Percentiles rank a stretch among this genome's conserved stretches.
phyloP scores from a whole-genome alignment of 176 grass and related monocot species.

The Aegilops umbellulata region DNA sequence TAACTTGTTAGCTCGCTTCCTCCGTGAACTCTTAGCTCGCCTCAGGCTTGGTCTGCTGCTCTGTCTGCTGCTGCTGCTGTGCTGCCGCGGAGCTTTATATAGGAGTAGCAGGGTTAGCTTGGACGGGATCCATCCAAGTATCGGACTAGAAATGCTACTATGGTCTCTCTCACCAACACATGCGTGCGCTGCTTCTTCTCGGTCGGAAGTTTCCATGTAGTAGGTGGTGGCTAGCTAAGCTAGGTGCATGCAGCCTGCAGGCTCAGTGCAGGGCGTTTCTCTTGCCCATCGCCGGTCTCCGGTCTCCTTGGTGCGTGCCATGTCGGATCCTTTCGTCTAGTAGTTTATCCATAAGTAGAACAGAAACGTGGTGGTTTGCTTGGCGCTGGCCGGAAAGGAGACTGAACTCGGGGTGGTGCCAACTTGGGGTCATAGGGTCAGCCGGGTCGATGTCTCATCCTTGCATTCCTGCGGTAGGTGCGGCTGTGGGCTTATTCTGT shows the following conservation, averaged over 20 bases:
- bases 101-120: background rate
- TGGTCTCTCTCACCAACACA: too few species aligned
- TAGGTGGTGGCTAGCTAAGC: background rate
- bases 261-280: background rate
- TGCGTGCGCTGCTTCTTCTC: background rate
- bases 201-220: background rate
- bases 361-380: slow-evolving; percentile 23
- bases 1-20: too few species aligned
- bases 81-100: slow-evolving; percentile 18
- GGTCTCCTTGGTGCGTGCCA: slow-evolving; percentile 2
- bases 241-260: background rate
- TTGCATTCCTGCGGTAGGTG: background rate
- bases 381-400: background rate
- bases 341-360: background rate
- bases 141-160: too few species aligned
- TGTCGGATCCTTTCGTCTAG: background rate
- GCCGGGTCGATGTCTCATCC: background rate
- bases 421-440: background rate
- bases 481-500: background rate
- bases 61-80: background rate
- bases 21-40: background rate
- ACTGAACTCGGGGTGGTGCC: background rate
- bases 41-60: background rate
- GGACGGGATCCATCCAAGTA: background rate
- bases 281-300: background rate